Evolutionary conservation across 305 asterid species (phyloP).

Genomic region (Petunia hybrid): DNA sequence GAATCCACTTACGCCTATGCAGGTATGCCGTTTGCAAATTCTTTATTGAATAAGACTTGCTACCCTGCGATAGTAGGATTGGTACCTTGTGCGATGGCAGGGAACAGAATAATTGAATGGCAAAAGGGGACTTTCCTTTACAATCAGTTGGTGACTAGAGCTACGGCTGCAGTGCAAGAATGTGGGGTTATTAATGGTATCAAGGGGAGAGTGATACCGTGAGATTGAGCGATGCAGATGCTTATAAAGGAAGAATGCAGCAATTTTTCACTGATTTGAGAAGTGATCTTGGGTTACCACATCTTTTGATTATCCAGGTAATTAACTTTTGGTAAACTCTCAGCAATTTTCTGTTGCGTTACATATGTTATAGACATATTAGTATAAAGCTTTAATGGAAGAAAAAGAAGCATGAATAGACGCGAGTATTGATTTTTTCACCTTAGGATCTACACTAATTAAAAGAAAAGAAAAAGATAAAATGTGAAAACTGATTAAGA

Average conservation of each 20-base stretch:
- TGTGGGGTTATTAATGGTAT: conserved; percentile 2
- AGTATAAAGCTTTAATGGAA: no score
- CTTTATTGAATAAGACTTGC: background rate
- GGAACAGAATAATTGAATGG: conserved; percentile 20
- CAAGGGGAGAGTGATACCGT: conserved; percentile 28
- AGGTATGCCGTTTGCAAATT: background rate
- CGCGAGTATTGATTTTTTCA: no score
- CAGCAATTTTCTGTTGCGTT: no score
- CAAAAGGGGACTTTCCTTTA: conserved; percentile 27
- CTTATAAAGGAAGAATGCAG: conserved; percentile 22
- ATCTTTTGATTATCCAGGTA: conserved; percentile 25
- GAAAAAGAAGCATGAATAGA: no score
- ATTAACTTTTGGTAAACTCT: background rate
- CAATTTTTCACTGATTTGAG: conserved; percentile 25
- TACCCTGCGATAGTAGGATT: background rate
- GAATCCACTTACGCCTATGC: background rate
- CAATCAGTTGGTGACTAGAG: conserved; percentile 22
- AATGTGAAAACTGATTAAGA: no score
- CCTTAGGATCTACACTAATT: no score
- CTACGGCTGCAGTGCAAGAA: background rate
- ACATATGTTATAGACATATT: no score
- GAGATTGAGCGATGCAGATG: background rate
- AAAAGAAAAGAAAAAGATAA: no score
- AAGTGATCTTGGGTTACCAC: background rate
- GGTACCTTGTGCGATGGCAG: conserved; percentile 17